phyloP scores from a whole-genome alignment of 371 early-diverging fungal species.

The Lichtheimia ramosa region DNA sequence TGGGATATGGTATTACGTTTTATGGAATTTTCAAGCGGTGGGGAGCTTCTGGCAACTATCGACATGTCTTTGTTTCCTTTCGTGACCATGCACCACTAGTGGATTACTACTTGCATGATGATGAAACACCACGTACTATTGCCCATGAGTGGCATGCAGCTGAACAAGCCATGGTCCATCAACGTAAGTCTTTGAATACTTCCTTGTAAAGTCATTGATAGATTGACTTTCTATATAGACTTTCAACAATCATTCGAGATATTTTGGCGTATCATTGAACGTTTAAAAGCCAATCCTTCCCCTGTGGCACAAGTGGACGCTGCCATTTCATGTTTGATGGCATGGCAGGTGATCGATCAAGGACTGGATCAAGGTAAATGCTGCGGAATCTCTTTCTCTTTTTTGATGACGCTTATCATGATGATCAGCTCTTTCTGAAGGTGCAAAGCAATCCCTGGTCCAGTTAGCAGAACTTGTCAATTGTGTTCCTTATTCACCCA shows the following conservation, averaged over 20 bases:
- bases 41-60: neutral
- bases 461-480: slow-evolving; percentile 1
- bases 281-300: neutral
- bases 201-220: too few relatives aligned
- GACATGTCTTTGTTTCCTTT: neutral
- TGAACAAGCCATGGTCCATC: slow-evolving; percentile 1
- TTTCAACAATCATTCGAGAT: neutral
- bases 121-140: neutral
- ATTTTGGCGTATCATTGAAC: slow-evolving; percentile 1
- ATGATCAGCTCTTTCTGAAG: neutral
- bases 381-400: neutral
- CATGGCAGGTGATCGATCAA: slow-evolving; percentile 3
- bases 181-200: neutral
- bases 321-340: slow-evolving; percentile 3
- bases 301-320: slow-evolving; percentile 4
- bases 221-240: too few relatives aligned
- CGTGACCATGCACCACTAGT: slow-evolving; percentile 7
- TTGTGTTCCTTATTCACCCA: neutral
- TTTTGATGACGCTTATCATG: neutral
- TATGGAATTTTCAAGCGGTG: slow-evolving; percentile 6
- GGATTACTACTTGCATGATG: slow-evolving; percentile 1
- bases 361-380: neutral
- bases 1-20: neutral
- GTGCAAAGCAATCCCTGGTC: neutral
- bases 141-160: slow-evolving; percentile 10